Evolutionary conservation across 2,329 filamentous ascomycete genomes (phyloP).

Genomic region (Ophioceras dolichostomum): DNA sequence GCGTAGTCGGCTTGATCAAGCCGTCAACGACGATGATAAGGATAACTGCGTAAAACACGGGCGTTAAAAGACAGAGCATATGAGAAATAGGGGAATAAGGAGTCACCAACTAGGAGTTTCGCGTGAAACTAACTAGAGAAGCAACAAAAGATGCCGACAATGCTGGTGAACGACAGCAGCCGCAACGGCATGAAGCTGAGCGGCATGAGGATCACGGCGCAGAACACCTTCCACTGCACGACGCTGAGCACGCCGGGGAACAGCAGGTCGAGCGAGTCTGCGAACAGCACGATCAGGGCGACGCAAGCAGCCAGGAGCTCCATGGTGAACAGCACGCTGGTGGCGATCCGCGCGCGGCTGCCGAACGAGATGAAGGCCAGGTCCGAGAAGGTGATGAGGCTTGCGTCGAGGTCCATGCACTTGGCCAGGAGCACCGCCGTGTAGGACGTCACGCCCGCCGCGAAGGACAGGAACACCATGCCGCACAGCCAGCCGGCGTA

Average conservation of each 20-base stretch:
- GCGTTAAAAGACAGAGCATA: conserved; percentile 3
- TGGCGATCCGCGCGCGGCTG: conserved; percentile 64
- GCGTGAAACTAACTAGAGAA: conserved; percentile 63
- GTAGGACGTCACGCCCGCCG: conserved; percentile 68
- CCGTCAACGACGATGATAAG: conserved; percentile 74
- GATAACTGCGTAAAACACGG: conserved; percentile 50
- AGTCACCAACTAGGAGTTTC: no score
- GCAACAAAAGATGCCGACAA: conserved; percentile 84
- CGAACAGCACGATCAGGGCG: conserved; percentile 83
- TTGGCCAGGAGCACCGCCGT: conserved; percentile 76
- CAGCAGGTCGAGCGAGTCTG: conserved; percentile 72
- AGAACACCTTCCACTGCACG: conserved; percentile 74
- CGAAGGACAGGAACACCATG: conserved; percentile 58
- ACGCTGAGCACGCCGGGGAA: conserved; percentile 56
- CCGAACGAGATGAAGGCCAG: conserved; percentile 87
- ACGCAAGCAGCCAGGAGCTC: conserved; percentile 84
- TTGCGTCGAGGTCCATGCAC: conserved; percentile 77
- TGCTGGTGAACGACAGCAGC: conserved; percentile 77
- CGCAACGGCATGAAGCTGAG: conserved; percentile 77
- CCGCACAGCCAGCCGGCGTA: conserved; percentile 86
- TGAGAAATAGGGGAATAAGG: neutral
- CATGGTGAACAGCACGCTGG: conserved; percentile 75
- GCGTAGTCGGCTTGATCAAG: conserved; percentile 64
- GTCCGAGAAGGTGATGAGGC: conserved; percentile 87
- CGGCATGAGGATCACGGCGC: conserved; percentile 65